These are phyloP conservation scores for Malus asiatica DNA, from an alignment of 306 rosid species.

Conservation along the genomic window DNA sequence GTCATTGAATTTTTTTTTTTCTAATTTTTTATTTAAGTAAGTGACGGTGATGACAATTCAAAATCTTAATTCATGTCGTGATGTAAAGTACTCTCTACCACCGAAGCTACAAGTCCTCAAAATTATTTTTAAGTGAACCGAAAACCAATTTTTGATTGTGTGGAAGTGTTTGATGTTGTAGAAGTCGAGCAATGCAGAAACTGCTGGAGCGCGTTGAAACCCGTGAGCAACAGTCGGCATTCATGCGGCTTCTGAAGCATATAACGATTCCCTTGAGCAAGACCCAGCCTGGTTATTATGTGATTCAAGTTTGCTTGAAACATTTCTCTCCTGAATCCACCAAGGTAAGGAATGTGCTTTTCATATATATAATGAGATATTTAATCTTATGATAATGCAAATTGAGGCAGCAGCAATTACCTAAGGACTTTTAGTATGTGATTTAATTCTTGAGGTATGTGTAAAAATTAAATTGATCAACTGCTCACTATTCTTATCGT, in stretches of 20 bases:
- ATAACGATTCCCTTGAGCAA: conserved; percentile 18
- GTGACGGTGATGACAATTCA: neutral
- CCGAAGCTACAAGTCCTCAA: neutral
- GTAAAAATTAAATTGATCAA: too few relatives aligned
- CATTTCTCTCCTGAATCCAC: neutral
- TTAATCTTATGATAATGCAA: too few relatives aligned
- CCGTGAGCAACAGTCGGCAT: neutral
- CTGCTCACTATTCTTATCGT: too few relatives aligned
- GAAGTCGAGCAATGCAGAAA: conserved; percentile 26
- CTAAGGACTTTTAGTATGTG: too few relatives aligned
- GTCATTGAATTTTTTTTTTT: neutral
- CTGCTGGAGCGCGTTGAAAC: neutral
- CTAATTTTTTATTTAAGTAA: neutral
- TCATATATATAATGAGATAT: neutral
- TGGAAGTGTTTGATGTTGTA: conserved; percentile 4
- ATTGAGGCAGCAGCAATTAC: too few relatives aligned
- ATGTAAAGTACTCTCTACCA: neutral
- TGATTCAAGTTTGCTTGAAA: conserved; percentile 20
- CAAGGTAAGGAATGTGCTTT: conserved; percentile 6
- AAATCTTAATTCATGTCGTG: neutral
- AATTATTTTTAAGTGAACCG: neutral
- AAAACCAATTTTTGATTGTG: neutral
- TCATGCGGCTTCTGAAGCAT: neutral
- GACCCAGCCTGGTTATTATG: conserved; percentile 18
- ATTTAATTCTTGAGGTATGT: too few relatives aligned